phyloP scores from a whole-genome alignment of 2,329 filamentous ascomycete species.

The Fusarium sp. region DNA sequence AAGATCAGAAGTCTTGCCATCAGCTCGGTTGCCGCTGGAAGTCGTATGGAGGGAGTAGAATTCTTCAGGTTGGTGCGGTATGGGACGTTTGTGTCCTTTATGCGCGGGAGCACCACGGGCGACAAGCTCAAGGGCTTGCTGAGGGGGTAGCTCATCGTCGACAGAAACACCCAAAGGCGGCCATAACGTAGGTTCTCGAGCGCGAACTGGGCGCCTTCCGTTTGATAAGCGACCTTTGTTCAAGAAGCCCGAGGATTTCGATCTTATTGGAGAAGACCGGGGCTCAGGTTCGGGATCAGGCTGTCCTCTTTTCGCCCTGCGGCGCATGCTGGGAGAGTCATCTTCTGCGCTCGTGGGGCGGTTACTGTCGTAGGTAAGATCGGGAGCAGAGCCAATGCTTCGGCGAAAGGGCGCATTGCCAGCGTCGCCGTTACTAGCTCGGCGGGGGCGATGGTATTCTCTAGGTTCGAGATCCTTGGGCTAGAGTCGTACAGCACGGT shows the following conservation, averaged over 20 bases:
- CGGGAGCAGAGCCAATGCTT: slow-evolving; percentile 57
- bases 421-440: slow-evolving; percentile 37
- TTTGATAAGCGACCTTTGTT: slow-evolving; percentile 38
- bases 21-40: slow-evolving; percentile 58
- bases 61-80: slow-evolving; percentile 68
- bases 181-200: slow-evolving; percentile 63
- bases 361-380: slow-evolving; percentile 37
- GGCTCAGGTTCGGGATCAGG: slow-evolving; percentile 47
- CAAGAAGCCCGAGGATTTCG: slow-evolving; percentile 32
- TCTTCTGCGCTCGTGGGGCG: slow-evolving; percentile 40
- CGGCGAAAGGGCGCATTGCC: slow-evolving; percentile 26
- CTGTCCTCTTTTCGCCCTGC: slow-evolving; percentile 59
- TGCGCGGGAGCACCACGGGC: slow-evolving; percentile 69
- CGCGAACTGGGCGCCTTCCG: slow-evolving; percentile 33
- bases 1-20: slow-evolving; percentile 55
- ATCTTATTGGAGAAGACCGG: slow-evolving; percentile 29
- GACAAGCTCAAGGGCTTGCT: slow-evolving; percentile 69
- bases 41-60: slow-evolving; percentile 70
- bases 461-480: slow-evolving; percentile 34
- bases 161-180: slow-evolving; percentile 66
- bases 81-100: slow-evolving; percentile 65
- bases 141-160: slow-evolving; percentile 65
- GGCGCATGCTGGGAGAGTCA: slow-evolving; percentile 51
- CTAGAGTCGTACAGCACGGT: slow-evolving; percentile 18
- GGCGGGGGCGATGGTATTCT: slow-evolving; percentile 41